Percentiles rank a stretch among this genome's conserved stretches.
These are phyloP conservation scores for Petunia axillaris DNA, from an alignment of 257 asterid species.

Conservation along the genomic window DNA sequence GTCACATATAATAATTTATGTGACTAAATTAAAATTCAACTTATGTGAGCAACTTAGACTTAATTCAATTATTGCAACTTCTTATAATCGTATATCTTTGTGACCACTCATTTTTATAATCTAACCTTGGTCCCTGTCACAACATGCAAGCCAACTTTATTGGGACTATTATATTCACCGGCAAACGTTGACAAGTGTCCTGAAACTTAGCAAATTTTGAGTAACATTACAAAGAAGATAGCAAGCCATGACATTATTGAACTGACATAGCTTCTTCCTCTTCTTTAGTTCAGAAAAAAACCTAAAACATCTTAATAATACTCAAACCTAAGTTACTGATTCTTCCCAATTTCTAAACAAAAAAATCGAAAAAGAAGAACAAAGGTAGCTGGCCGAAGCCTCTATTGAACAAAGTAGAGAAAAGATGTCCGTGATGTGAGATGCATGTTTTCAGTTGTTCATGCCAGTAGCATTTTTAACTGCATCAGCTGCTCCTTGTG, in stretches of 20 bases:
- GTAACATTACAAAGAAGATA: not conserved
- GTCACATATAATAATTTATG: too few species aligned
- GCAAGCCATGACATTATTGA: not conserved
- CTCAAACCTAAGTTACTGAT: not conserved
- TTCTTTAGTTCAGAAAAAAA: not conserved
- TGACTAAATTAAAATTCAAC: too few species aligned
- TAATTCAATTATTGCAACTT: too few species aligned
- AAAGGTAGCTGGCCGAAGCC: not conserved
- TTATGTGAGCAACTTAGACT: too few species aligned
- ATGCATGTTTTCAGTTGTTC: constrained; percentile 39
- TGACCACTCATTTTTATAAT: too few species aligned
- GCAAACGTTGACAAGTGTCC: too few species aligned
- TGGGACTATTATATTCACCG: too few species aligned
- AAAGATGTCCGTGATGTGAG: not conserved
- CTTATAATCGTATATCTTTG: too few species aligned
- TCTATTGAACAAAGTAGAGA: not conserved
- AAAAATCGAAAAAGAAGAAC: not conserved
- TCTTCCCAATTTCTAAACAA: not conserved
- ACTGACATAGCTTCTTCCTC: not conserved
- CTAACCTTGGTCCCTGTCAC: too few species aligned
- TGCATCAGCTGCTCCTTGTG: constrained; percentile 31
- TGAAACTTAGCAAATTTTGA: too few species aligned
- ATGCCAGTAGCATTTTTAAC: constrained; percentile 38
- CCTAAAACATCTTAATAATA: not conserved
- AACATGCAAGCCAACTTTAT: too few species aligned